phyloP scores from a whole-genome alignment of 2,329 filamentous ascomycete species.

The Clarireedia monteithiana region DNA sequence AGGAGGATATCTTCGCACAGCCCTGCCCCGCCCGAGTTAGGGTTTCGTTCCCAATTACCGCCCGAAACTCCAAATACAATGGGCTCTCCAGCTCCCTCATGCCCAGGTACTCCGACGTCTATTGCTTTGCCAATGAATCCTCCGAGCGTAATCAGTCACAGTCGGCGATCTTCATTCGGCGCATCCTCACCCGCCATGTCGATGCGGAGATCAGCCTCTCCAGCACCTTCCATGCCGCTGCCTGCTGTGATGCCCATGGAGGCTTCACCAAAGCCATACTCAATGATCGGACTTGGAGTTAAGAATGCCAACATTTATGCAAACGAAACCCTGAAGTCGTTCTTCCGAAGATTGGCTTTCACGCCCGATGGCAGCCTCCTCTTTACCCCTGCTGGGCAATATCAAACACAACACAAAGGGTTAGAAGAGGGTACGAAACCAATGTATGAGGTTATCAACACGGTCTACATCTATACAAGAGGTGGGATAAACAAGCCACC shows the following conservation, averaged over 20 bases:
- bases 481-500: slow-evolving; percentile 96
- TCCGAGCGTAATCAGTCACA: slow-evolving; percentile 79
- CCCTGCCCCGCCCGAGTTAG: slow-evolving; percentile 79
- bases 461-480: slow-evolving; percentile 95
- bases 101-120: slow-evolving; percentile 87
- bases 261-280: slow-evolving; percentile 67
- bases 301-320: slow-evolving; percentile 89
- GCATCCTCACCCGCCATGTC: slow-evolving; percentile 55
- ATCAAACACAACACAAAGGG: slow-evolving; percentile 65
- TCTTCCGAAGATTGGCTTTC: slow-evolving; percentile 90
- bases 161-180: slow-evolving; percentile 86
- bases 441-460: slow-evolving; percentile 85
- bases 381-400: slow-evolving; percentile 91
- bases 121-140: slow-evolving; percentile 93
- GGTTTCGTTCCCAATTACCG: slow-evolving; percentile 56
- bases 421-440: slow-evolving; percentile 62
- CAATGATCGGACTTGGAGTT: slow-evolving; percentile 47
- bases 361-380: slow-evolving; percentile 91
- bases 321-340: slow-evolving; percentile 94
- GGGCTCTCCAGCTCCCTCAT: slow-evolving; percentile 81
- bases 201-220: slow-evolving; percentile 79
- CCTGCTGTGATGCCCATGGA: slow-evolving; percentile 94
- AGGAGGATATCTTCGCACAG: slow-evolving; percentile 86
- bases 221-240: slow-evolving; percentile 85
- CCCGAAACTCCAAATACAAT: slow-evolving; percentile 47